These are phyloP conservation scores for Phytophthora sp. DNA, from an alignment of 352 stramenopile genomes.

Conservation along the genomic window DNA sequence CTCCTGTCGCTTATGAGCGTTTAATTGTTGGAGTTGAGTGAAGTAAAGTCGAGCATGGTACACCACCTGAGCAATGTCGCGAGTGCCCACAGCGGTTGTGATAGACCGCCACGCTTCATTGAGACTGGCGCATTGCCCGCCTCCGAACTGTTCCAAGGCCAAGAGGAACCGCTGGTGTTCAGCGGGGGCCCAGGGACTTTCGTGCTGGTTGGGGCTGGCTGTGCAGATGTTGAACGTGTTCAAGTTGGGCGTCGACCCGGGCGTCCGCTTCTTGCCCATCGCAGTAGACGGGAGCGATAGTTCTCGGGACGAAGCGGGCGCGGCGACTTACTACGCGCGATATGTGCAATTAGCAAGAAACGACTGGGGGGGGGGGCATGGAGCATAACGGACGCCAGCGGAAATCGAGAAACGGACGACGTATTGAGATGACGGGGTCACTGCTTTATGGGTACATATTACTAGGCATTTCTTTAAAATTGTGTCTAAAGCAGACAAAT, in stretches of 20 bases:
- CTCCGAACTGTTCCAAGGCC: conserved; percentile 68
- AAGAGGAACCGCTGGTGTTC: conserved; percentile 77
- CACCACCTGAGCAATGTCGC: conserved; percentile 48
- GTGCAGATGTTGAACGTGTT: conserved; percentile 40
- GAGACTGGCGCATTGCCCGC: conserved; percentile 46
- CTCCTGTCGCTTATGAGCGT: conserved; percentile 49
- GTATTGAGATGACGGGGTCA: too few relatives aligned
- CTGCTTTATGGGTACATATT: too few relatives aligned
- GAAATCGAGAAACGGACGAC: too few relatives aligned
- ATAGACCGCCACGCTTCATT: conserved; percentile 66
- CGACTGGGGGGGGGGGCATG: too few relatives aligned
- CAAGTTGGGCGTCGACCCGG: conserved; percentile 1
- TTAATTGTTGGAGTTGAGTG: conserved; percentile 51
- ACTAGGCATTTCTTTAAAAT: too few relatives aligned
- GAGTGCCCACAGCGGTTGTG: conserved; percentile 56
- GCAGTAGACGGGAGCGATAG: too few relatives aligned
- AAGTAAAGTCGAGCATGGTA: conserved; percentile 64
- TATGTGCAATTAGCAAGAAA: too few relatives aligned
- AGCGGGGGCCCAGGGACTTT: conserved; percentile 51
- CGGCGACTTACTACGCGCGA: too few relatives aligned
- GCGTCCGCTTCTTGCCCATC: conserved; percentile 32
- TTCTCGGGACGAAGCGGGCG: too few relatives aligned
- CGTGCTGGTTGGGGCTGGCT: conserved; percentile 24
- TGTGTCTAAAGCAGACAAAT: too few relatives aligned
- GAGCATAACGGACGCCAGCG: too few relatives aligned